A percentile compares a stretch with the other conserved stretches of the same genome.
phyloP scores from a whole-genome alignment of 1,139 yeast species.

The Kodamaea anthophila region DNA sequence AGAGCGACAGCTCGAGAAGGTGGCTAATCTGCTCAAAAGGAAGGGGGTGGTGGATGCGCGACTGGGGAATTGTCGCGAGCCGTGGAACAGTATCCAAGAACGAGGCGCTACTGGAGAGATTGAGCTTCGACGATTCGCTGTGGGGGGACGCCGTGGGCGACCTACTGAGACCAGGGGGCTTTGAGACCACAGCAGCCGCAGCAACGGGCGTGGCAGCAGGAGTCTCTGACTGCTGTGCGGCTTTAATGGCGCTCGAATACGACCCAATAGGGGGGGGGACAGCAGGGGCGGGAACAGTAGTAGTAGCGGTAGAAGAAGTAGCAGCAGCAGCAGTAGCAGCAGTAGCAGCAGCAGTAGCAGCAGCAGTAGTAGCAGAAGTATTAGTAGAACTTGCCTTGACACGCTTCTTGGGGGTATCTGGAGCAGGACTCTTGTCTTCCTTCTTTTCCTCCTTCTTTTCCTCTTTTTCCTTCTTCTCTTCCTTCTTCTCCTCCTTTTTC shows the following conservation, averaged over 20 bases:
- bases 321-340: background rate
- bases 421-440: background rate
- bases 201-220: slow-evolving; percentile 1
- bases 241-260: slow-evolving; percentile 19
- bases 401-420: no score
- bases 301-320: background rate
- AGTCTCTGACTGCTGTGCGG: slow-evolving; percentile 11
- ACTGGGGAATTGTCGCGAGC: slow-evolving; percentile 26
- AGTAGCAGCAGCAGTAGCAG: background rate
- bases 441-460: background rate
- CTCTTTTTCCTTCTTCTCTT: slow-evolving; percentile 1
- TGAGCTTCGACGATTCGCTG: slow-evolving; percentile 4
- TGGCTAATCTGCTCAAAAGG: slow-evolving; percentile 52
- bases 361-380: background rate
- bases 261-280: slow-evolving; percentile 16
- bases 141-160: slow-evolving; percentile 6
- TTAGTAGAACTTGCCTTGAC: background rate
- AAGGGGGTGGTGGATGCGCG: slow-evolving; percentile 43
- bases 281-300: slow-evolving; percentile 12
- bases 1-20: slow-evolving; percentile 65
- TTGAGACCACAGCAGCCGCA: slow-evolving; percentile 1
- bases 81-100: slow-evolving; percentile 29
- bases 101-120: slow-evolving; percentile 4
- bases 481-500: background rate
- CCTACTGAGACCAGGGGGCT: slow-evolving; percentile 22